Base-by-base conservation (phyloP, 306 rosid genomes). In the Corylus avellana region DNA sequence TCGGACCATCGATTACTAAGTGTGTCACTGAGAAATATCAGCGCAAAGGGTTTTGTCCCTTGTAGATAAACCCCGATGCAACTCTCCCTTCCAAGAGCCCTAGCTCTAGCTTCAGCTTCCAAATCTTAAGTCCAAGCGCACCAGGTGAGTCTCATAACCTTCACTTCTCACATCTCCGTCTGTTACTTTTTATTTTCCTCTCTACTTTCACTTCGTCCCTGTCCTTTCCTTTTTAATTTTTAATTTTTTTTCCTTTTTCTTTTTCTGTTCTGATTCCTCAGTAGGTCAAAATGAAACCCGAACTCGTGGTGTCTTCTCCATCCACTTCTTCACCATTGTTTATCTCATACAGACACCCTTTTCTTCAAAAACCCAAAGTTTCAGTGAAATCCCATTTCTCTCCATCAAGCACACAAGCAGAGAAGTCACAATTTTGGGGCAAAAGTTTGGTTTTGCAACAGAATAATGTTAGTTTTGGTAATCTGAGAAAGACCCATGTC, bases 341-440 rank as follows among this genome's bases (percentile, higher is more conserved):
- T 77, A 79, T 88, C 62, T 86, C 92, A 4, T 86, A 69, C 63
- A 84, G 77, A 25, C 51, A 79, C 37, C 83, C 82, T 49, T 85
- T 83, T 55, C 77, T 66, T 59, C 80, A 61, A 64, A 84, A 75
- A 10, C 85, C 86, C 1, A 84, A 54, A 4, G 58, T 47, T 25
- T 86, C 79, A 67, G 67, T 76, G 16, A 90, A 85, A 81, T 57
- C 88, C 59, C 81, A 76, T 22, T 75, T 8, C 51, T 84, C 90
- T 50, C 37, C 71, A n/a, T 68, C 85, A 37, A 12, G 20, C 13
- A 18, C 32, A 27, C 68, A 76, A n/a, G 76, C 81, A 2, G 85
- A 85, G 14, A 90, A 85, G 70, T 92, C 94, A 1, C 78, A 70
- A 12, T 92, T 90, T 83, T 85, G 75, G 82, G 94, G 96, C 12